These are phyloP conservation scores for Symbiodinium natans DNA, from an alignment of 73 alveolate species.

Conservation along the genomic window DNA sequence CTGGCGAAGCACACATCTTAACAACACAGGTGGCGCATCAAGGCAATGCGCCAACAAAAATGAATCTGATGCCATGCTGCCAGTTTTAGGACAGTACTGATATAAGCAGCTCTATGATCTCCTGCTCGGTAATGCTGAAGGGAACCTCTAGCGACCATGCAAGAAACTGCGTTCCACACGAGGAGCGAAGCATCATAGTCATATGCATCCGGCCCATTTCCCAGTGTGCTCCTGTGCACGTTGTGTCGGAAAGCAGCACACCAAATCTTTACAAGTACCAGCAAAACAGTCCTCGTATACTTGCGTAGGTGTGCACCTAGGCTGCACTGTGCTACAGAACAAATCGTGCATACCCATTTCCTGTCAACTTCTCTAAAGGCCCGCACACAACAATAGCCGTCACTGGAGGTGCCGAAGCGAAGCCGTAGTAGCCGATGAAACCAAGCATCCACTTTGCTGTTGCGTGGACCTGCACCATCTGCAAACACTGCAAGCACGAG, in stretches of 20 bases:
- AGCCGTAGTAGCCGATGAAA: slow-evolving; percentile 87
- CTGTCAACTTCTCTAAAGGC: not conserved
- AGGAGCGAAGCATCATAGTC: not conserved
- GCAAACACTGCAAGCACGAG: not conserved
- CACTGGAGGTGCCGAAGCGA: slow-evolving; percentile 84
- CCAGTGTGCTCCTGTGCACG: slow-evolving; percentile 82
- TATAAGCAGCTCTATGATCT: slow-evolving; percentile 75
- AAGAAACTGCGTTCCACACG: not conserved
- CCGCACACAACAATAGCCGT: slow-evolving; percentile 74
- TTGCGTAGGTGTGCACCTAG: slow-evolving; percentile 85
- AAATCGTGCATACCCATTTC: not conserved
- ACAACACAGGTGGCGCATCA: not conserved
- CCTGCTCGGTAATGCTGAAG: slow-evolving; percentile 93
- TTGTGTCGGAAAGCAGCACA: not conserved
- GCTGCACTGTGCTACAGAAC: not conserved
- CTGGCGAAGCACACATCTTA: not conserved
- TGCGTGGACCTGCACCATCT: slow-evolving; percentile 76
- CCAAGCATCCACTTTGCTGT: slow-evolving; percentile 92
- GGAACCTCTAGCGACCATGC: slow-evolving; percentile 27
- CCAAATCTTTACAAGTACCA: not conserved
- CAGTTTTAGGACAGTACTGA: slow-evolving; percentile 1
- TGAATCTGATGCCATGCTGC: not conserved
- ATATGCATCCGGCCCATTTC: slow-evolving; percentile 29
- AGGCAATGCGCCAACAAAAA: not conserved
- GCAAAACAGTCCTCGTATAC: slow-evolving; percentile 49